phyloP scores from a whole-genome alignment of 2,329 filamentous ascomycete genomes.

The Fusarium virguliforme region DNA sequence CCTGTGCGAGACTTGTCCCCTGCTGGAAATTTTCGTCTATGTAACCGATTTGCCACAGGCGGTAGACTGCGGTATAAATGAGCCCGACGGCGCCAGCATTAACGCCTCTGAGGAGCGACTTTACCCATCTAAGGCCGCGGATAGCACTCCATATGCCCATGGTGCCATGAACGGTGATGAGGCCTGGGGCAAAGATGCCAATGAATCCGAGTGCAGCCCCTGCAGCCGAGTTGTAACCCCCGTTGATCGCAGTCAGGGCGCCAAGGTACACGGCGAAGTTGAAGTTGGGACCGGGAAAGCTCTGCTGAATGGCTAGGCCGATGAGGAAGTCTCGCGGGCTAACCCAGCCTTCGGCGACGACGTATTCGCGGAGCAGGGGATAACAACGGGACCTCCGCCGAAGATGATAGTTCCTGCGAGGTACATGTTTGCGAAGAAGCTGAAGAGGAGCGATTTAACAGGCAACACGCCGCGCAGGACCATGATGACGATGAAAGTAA shows the following conservation, averaged over 20 bases:
- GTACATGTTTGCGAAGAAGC: slow-evolving; percentile 81
- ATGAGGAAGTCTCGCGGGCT: slow-evolving; percentile 80
- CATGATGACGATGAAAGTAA: slow-evolving; percentile 71
- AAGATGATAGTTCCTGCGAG: slow-evolving; percentile 80
- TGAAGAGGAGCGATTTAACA: slow-evolving; percentile 64
- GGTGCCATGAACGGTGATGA: slow-evolving; percentile 65
- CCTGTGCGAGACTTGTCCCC: slow-evolving; percentile 69
- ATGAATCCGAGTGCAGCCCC: slow-evolving; percentile 69
- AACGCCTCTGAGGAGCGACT: slow-evolving; percentile 67
- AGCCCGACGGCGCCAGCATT: slow-evolving; percentile 75
- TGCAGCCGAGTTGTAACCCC: slow-evolving; percentile 55
- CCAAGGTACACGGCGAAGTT: slow-evolving; percentile 74
- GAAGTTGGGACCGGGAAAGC: slow-evolving; percentile 71
- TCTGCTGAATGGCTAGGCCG: slow-evolving; percentile 79
- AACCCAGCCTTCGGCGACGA: slow-evolving; percentile 80
- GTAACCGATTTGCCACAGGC: slow-evolving; percentile 75
- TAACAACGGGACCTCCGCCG: slow-evolving; percentile 76
- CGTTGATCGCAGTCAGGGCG: slow-evolving; percentile 62
- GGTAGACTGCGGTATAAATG: slow-evolving; percentile 76
- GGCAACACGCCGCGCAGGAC: slow-evolving; percentile 62
- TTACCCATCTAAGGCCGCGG: slow-evolving; percentile 63
- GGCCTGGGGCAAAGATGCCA: slow-evolving; percentile 68
- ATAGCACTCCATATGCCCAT: slow-evolving; percentile 71
- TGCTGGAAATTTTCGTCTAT: slow-evolving; percentile 64
- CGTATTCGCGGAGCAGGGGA: slow-evolving; percentile 74